Evolutionary conservation across 106 monocot genomes (phyloP).

Genomic region (Dendrobium chrysotoxum): DNA sequence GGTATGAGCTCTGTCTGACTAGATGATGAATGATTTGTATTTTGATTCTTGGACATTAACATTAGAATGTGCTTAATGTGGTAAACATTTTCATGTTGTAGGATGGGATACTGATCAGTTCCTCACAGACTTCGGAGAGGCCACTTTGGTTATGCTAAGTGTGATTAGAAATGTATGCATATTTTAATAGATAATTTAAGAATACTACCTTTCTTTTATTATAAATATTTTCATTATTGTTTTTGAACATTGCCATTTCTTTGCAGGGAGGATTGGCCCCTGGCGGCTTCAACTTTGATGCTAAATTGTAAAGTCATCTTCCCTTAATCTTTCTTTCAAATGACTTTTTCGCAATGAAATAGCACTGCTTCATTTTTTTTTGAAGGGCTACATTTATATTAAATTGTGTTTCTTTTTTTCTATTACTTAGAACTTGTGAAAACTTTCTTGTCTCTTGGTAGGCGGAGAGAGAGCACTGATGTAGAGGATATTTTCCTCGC

Average conservation of each 20-base stretch:
- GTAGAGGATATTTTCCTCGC: constrained; percentile 91
- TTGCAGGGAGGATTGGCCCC: constrained; percentile 89
- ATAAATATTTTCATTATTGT: neutral
- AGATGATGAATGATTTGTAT: neutral
- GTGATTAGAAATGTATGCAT: constrained; percentile 84
- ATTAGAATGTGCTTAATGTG: neutral
- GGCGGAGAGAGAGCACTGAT: constrained; percentile 95
- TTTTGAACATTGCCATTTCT: neutral
- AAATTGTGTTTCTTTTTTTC: neutral
- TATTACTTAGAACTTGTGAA: neutral
- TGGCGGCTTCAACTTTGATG: constrained; percentile 99
- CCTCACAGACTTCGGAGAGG: constrained; percentile 84
- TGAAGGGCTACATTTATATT: neutral
- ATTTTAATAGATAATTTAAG: neutral
- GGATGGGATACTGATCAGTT: constrained; percentile 99
- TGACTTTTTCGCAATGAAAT: neutral
- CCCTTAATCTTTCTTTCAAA: neutral
- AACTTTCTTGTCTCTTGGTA: constrained; percentile 11
- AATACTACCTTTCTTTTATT: neutral
- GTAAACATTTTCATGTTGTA: constrained; percentile 10
- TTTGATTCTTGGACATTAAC: neutral
- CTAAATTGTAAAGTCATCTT: constrained; percentile 59
- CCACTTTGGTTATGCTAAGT: constrained; percentile 88
- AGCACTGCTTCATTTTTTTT: neutral
- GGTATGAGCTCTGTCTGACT: constrained; percentile 30